Base-by-base conservation (phyloP, 441 rosid species). In the Melastoma candidum region DNA sequence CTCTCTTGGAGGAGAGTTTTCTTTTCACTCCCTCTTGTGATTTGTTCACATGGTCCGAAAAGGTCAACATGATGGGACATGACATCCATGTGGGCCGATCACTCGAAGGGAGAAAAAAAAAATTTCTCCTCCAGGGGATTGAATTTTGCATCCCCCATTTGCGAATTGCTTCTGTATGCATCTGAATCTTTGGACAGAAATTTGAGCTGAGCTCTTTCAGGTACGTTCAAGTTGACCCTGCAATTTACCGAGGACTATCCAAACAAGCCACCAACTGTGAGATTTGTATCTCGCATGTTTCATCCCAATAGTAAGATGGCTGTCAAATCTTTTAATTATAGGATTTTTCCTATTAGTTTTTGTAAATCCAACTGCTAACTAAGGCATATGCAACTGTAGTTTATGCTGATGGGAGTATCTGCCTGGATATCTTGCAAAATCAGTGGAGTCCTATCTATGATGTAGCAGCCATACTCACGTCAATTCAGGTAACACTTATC, bases 391-490 rank as follows among this genome's bases (percentile, higher is more conserved):
- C 22, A 17, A 58, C n/a, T 39, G 25, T 71, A 81, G 87, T 81
- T 52, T 81, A 81, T 59, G 87, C 84, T 10, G 87, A 81, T 76
- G 84, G 87, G 58, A 76, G 87, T 48, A 77, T 79, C 64, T 82
- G 88, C 58, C 69, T 82, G 70, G 85, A 79, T 63, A 82, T 82
- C 22, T 61, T 82, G 57, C 89, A 82, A 72, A 82, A 82, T 56
- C 81, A 79, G 14, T 82, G 89, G 85, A 82, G 83, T 53, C 89
- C 89, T 1, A 81, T 81, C 43, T 78, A 81, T 14, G 82, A 81
- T 39, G 84, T 78, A 1, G 71, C 87, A 25, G 84, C 84, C 0
- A 70, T 82, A 44, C 83, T 82, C 59, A 82, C 85, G 17, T 82
- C 89, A 1, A 82, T 82, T 48, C 89, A 77, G 85, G 81, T 82